Evolutionary conservation across 2,329 filamentous ascomycete species (phyloP), one percentile per base, ranked within the genome.

Genomic region (Alternaria panax): DNA sequence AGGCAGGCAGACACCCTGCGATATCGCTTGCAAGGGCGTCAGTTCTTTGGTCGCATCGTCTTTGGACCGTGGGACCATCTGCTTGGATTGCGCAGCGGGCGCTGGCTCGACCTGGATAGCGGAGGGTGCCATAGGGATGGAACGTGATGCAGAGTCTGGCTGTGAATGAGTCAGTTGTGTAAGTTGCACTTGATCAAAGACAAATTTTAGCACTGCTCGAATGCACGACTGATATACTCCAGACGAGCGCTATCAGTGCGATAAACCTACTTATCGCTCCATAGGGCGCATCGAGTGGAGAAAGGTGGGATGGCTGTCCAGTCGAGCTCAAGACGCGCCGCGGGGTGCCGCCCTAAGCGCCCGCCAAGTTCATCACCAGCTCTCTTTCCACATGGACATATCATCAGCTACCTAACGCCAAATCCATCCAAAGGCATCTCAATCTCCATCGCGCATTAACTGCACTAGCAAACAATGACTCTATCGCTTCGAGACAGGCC

Each of bases 1-100:
- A 11, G 80, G 78, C 25, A 85, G 78, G 60, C 74, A 78, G 14
- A 78, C 71, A 42, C 82, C 82, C 71, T 83, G 81, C 20, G 79
- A 82, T 51, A 83, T 83, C 36, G 77, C 77, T 62, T 80, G 73
- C 16, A 80, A 64, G 1, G 77, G 70, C 7, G 75, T 78, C 51
- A 67, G 60, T 12, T 74, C 68, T 32, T 75, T 71, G 0, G 67
- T 57, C 11, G 48, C 55, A n/a, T 72, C 61, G 24, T 69, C 59
- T 53, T 72, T 62, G 14, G 63, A 62, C 32, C 56, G 65, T 6
- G 68, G 61, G 8, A 68, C 63, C 7, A 66, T 30, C 54, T 68
- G 65, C 51, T 73, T 73, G 22, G 58, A 36, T 28, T 58, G 56
- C 14, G 63, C 54, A 3, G 51, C 30, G 3, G 64, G 50, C 6